A percentile compares a stretch with the other conserved stretches of the same genome.
These are phyloP conservation scores for Fraxinus ornus DNA, from an alignment of 305 asterid genomes.

Conservation along the genomic window DNA sequence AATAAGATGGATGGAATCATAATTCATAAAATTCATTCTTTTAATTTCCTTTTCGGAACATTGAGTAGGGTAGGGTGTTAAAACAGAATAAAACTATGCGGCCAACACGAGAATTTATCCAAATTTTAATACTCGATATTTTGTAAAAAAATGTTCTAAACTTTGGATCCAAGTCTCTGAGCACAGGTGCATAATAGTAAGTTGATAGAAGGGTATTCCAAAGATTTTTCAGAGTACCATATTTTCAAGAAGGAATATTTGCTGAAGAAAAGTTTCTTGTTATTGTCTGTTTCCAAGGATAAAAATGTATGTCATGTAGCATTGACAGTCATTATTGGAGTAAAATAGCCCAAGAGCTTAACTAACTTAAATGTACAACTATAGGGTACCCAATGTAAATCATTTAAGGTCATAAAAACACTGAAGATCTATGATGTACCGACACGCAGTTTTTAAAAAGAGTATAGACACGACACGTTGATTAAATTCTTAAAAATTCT, in stretches of 20 bases:
- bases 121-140: not conserved
- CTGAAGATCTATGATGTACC: no score
- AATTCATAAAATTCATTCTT: not conserved
- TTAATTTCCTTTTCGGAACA: constrained; percentile 4
- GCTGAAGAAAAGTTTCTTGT: not conserved
- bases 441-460: no score
- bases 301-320: not conserved
- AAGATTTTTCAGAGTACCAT: not conserved
- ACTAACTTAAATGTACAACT: not conserved
- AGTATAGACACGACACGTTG: no score
- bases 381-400: not conserved
- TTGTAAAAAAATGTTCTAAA: not conserved
- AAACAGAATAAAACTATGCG: not conserved
- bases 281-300: not conserved
- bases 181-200: not conserved
- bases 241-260: not conserved
- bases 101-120: not conserved
- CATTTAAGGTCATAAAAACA: not conserved
- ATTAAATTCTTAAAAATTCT: no score
- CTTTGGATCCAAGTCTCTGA: not conserved
- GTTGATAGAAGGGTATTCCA: not conserved
- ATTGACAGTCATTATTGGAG: not conserved
- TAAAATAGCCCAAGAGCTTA: not conserved
- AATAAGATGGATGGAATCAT: not conserved
- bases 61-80: not conserved